Conservation (phyloP, 208 protist species). For the Leishmania guyanensis region DNA sequence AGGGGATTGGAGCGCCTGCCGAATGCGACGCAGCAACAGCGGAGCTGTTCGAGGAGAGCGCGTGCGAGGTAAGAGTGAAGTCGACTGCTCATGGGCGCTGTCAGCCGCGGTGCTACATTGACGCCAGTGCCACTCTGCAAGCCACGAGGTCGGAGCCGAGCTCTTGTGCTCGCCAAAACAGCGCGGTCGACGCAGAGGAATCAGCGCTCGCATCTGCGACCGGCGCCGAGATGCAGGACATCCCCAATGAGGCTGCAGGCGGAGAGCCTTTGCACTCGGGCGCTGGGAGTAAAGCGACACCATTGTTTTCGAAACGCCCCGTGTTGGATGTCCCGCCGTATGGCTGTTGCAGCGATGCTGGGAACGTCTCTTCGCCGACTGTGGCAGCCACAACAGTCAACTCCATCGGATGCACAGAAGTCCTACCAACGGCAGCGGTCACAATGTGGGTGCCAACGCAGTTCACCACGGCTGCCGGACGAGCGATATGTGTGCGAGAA, state of each 20-base stretch:
- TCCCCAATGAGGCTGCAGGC: background rate
- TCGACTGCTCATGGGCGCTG: background rate
- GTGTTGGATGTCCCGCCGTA: background rate
- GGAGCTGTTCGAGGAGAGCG: background rate
- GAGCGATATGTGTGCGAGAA: constrained; percentile 62
- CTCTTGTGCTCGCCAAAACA: background rate
- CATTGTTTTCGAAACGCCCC: background rate
- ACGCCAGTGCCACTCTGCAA: background rate
- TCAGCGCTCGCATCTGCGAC: background rate
- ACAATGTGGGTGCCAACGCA: constrained; percentile 48
- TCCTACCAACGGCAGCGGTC: background rate
- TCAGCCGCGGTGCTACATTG: background rate
- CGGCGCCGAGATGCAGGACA: background rate
- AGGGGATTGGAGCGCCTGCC: background rate
- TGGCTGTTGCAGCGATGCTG: background rate
- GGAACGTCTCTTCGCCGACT: background rate
- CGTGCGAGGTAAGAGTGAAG: constrained; percentile 4
- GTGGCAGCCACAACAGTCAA: background rate
- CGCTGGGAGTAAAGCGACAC: too few relatives aligned
- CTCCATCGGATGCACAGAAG: background rate
- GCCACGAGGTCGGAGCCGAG: background rate
- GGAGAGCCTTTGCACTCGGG: background rate
- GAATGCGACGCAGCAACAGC: background rate
- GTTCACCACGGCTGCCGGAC: constrained; percentile 66
- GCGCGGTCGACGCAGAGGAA: background rate